A percentile compares a stretch with the other conserved stretches of the same genome.
phyloP scores from a whole-genome alignment of 352 stramenopile genomes.

The Globisporangium mamillatum region DNA sequence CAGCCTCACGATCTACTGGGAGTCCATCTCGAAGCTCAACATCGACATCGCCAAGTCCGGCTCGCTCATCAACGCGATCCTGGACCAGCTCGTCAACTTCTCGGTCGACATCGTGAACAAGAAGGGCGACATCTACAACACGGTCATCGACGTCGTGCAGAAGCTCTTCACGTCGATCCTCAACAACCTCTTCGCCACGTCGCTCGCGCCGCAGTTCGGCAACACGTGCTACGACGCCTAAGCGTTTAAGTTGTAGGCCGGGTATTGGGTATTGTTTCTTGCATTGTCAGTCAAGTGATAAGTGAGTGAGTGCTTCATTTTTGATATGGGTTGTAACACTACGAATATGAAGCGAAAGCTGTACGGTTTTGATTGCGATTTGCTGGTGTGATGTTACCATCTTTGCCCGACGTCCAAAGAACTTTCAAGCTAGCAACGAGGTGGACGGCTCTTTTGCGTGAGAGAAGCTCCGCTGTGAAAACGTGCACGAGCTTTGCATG shows the following conservation, averaged over 20 bases:
- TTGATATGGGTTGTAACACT: background rate
- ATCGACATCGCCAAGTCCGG: slow-evolving; percentile 11
- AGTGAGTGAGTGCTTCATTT: background rate
- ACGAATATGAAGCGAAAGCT: background rate
- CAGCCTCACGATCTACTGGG: slow-evolving; percentile 29
- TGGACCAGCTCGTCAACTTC: slow-evolving; percentile 11
- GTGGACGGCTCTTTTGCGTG: too few relatives aligned
- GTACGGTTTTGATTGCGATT: background rate
- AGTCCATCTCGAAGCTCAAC: slow-evolving; percentile 21
- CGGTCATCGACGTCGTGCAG: slow-evolving; percentile 9
- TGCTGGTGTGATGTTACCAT: background rate
- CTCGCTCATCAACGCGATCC: slow-evolving; percentile 8
- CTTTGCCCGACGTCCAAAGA: background rate
- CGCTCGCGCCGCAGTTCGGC: slow-evolving; percentile 13
- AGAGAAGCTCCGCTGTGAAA: too few relatives aligned
- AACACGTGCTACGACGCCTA: slow-evolving; percentile 10
- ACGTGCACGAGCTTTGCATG: too few relatives aligned
- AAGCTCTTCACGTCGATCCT: slow-evolving; percentile 15
- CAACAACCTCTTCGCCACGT: slow-evolving; percentile 12
- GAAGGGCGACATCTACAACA: slow-evolving; percentile 19
- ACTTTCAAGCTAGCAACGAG: too few relatives aligned
- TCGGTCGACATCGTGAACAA: slow-evolving; percentile 14
- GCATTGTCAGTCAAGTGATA: background rate
- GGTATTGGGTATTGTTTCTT: background rate
- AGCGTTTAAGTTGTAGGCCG: background rate